Evolutionary conservation across 225 moss, liverwort and hornwort genomes (phyloP).

Genomic region (Marchantia paleacea): DNA sequence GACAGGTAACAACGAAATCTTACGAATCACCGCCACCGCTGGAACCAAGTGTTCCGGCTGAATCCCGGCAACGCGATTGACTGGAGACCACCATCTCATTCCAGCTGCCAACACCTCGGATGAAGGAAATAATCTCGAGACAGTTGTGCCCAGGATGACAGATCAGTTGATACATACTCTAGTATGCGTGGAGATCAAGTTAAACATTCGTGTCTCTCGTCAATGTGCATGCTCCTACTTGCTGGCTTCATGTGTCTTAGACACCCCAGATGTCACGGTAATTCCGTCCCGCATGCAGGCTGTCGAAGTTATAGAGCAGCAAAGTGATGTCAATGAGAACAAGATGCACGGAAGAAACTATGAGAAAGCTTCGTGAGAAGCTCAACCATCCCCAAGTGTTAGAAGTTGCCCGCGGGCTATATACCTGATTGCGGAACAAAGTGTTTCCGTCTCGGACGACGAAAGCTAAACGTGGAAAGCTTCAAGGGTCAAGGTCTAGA

Average conservation of each 20-base stretch:
- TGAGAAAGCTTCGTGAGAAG: neutral
- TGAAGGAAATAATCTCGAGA: neutral
- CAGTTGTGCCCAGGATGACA: neutral
- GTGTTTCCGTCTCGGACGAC: neutral
- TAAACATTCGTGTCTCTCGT: neutral
- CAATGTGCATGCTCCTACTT: neutral
- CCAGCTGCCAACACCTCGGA: neutral
- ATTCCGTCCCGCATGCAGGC: neutral
- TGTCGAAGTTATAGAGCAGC: neutral
- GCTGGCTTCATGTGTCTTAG: neutral
- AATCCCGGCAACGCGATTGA: neutral
- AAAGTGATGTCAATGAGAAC: neutral
- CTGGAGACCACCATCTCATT: neutral
- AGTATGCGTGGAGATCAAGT: neutral
- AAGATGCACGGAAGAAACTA: neutral
- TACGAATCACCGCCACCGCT: too few species aligned
- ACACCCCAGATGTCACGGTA: neutral
- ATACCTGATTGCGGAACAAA: neutral
- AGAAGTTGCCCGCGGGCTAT: neutral
- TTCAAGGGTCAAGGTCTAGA: neutral
- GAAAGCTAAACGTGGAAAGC: neutral
- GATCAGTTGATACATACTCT: neutral
- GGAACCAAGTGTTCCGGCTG: neutral
- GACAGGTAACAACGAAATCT: too few species aligned
- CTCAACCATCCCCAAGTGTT: neutral